Evolutionary conservation across 345 rosid species (phyloP).

Genomic region (Rhodamnia rubescens): DNA sequence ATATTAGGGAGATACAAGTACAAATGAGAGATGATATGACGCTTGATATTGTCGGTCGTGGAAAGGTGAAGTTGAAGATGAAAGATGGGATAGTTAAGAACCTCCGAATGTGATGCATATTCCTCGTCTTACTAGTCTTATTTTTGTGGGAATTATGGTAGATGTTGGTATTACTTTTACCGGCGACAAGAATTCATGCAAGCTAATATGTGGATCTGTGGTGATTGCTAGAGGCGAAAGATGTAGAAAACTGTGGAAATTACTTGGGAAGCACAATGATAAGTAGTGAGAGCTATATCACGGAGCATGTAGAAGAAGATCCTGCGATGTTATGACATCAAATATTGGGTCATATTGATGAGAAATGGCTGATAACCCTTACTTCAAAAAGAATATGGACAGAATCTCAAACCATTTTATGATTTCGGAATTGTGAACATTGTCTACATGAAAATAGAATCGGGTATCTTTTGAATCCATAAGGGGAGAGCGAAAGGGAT

Average conservation of each 20-base stretch:
- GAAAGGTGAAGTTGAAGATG: not conserved
- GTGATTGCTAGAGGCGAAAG: fast-evolving
- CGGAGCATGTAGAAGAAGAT: not conserved
- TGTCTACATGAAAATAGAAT: not conserved
- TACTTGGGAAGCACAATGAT: not conserved
- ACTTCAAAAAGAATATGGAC: not conserved
- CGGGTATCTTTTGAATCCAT: not conserved
- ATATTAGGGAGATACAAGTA: not conserved
- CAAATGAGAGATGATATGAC: not conserved
- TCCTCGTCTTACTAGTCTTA: not conserved
- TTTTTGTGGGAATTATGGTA: not conserved
- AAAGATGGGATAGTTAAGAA: not conserved
- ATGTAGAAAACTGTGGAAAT: not conserved
- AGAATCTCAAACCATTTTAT: not conserved
- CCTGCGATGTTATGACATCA: not conserved
- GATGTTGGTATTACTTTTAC: not conserved
- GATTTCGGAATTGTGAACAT: not conserved
- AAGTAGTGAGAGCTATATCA: not conserved
- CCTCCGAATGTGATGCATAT: not conserved
- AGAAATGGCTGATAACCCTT: not conserved
- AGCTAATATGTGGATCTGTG: not conserved
- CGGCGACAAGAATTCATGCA: not conserved
- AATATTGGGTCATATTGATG: not conserved
- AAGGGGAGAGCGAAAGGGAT: not conserved
- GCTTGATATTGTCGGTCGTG: not conserved